phyloP scores from a whole-genome alignment of 345 rosid genomes.

The Sisymbrium irio region DNA sequence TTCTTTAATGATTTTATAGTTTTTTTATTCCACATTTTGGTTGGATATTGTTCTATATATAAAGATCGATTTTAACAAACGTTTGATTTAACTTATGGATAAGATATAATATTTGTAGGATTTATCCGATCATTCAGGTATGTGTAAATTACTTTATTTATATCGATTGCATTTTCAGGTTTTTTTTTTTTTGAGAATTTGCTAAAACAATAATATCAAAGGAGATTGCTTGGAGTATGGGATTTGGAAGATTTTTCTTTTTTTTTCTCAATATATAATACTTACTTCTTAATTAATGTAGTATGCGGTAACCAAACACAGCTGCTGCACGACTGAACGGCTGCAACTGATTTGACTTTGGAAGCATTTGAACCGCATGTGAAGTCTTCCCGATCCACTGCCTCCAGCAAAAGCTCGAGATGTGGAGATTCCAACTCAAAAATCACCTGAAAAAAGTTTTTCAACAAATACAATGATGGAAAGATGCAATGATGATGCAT shows the following conservation, averaged over 20 bases:
- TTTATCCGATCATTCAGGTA: background rate
- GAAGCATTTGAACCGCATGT: conserved; percentile 48
- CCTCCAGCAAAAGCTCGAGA: conserved; percentile 43
- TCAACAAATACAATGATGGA: background rate
- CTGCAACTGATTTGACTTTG: conserved; percentile 40
- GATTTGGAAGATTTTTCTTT: background rate
- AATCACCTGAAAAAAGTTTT: conserved; percentile 42
- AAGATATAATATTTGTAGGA: background rate
- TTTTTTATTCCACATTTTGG: no score
- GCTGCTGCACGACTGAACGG: background rate
- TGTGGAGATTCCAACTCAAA: conserved; percentile 71
- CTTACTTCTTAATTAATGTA: no score
- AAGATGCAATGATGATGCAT: background rate
- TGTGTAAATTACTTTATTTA: background rate
- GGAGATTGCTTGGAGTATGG: background rate
- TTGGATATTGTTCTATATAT: background rate
- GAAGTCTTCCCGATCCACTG: conserved; percentile 56
- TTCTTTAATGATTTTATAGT: no score
- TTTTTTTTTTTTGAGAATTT: no score
- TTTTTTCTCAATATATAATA: no score
- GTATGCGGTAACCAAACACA: background rate
- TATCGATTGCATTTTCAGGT: no score
- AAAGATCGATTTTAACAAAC: background rate
- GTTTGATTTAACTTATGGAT: background rate
- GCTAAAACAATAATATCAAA: background rate